Evolutionary conservation across 2,329 filamentous ascomycete species (phyloP), one percentile per base, ranked within the genome.

Genomic region (Raffaelea ambrosiae): DNA sequence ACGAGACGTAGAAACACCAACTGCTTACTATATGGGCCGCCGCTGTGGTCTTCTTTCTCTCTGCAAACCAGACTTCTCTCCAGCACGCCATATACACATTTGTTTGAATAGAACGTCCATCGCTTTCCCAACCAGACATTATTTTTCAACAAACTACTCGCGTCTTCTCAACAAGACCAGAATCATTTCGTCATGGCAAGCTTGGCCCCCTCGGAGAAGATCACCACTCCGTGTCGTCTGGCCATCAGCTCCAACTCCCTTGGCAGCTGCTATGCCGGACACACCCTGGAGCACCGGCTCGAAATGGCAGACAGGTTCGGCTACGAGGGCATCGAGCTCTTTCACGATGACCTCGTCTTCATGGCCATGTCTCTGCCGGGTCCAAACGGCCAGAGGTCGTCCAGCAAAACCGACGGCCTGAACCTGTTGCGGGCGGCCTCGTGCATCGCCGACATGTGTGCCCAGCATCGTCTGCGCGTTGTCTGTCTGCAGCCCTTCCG

Each of bases 401-500:
- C 36, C 13, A 40, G 35, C 35, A 16, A 5, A 7, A 22, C 44
- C 20, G 11, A 31, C 36, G 10, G 16, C 16, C 11, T 22, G 40
- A n/a, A 19, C 40, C 43, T 51, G 21, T 14, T 77, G 14, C 55
- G 60, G 18, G 76, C 76, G 3, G 74, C 78, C 4, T 55, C 61
- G 3, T 56, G 67, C 29, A 66, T 79, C 26, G 66, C 67, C 33
- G 51, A 58, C 2, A 64, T 80, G 40, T 77, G 73, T 57, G 59
- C 66, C 44, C 63, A 65, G 3, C 65, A 70, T 29, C 55, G 55
- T 18, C 66, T 80, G 23, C 55, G 61, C 5, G 68, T 80, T 51
- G 68, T 79, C 57, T 73, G 71, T 46, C 66, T 83, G 4, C 79
- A 81, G 57, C 81, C 81, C 3, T 84, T 84, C 60, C 71, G 71